Conservation (phyloP, 2,329 filamentous ascomycete genomes). For the Aspergillus brunneoviolaceus region DNA sequence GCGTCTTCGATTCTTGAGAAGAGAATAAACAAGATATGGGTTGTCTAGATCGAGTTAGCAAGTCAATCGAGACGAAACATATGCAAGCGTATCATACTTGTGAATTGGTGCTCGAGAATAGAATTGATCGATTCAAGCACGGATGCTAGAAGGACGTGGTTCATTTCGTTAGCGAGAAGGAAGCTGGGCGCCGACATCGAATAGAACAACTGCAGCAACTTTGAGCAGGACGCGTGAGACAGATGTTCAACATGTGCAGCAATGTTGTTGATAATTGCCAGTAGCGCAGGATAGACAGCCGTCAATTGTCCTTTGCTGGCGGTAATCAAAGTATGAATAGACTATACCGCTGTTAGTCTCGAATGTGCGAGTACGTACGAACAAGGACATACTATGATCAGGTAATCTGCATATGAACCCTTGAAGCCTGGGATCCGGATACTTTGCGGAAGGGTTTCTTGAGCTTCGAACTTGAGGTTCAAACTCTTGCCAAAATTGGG, state of each 20-base stretch:
- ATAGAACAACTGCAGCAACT: slow-evolving; percentile 80
- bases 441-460: slow-evolving; percentile 78
- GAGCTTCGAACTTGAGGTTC: slow-evolving; percentile 83
- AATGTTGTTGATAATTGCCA: slow-evolving; percentile 92
- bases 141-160: slow-evolving; percentile 76
- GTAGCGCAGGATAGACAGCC: slow-evolving; percentile 84
- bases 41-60: slow-evolving; percentile 60
- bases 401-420: slow-evolving; percentile 88
- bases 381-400: slow-evolving; percentile 66
- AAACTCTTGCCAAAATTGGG: slow-evolving; percentile 84
- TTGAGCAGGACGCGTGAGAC: slow-evolving; percentile 71
- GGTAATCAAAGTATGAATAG: slow-evolving; percentile 88
- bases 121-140: slow-evolving; percentile 86
- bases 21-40: slow-evolving; percentile 73
- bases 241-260: slow-evolving; percentile 79
- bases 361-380: neutral
- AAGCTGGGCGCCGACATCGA: slow-evolving; percentile 95
- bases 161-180: slow-evolving; percentile 85
- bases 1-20: slow-evolving; percentile 75
- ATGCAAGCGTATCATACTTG: slow-evolving; percentile 54
- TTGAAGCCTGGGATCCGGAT: slow-evolving; percentile 82
- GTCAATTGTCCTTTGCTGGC: slow-evolving; percentile 86
- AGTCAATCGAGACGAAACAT: neutral
- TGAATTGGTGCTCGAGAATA: slow-evolving; percentile 84
- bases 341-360: slow-evolving; percentile 50